A percentile compares a stretch with the other conserved stretches of the same genome.
Evolutionary conservation across 2,329 filamentous ascomycete genomes (phyloP).

Genomic region (Neopestalotiopsis clavispora): DNA sequence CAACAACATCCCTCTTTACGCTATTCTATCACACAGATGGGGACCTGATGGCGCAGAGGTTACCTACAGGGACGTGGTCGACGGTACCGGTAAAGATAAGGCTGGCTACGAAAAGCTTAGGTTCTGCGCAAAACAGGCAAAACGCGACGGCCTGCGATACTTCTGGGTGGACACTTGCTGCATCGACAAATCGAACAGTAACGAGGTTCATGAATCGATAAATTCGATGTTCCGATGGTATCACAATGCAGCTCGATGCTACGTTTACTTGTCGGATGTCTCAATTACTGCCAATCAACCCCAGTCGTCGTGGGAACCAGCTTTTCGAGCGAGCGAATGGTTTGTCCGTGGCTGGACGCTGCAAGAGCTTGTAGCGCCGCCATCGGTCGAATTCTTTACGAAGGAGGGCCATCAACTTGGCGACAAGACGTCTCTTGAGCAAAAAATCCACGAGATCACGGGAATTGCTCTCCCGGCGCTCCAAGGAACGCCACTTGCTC

Average conservation of each 20-base stretch:
- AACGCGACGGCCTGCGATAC: slow-evolving; percentile 13
- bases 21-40: slow-evolving; percentile 26
- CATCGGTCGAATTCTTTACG: slow-evolving; percentile 33
- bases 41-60: slow-evolving; percentile 16
- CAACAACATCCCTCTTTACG: slow-evolving; percentile 15
- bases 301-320: slow-evolving; percentile 7
- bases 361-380: slow-evolving; percentile 24
- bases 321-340: slow-evolving; percentile 13
- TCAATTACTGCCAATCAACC: background rate
- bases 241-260: slow-evolving; percentile 19
- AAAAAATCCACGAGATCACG: slow-evolving; percentile 29
- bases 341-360: slow-evolving; percentile 2
- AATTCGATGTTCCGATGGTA: slow-evolving; percentile 18
- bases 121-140: slow-evolving; percentile 21
- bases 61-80: slow-evolving; percentile 19
- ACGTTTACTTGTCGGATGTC: slow-evolving; percentile 18
- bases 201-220: slow-evolving; percentile 8
- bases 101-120: slow-evolving; percentile 19
- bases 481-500: slow-evolving; percentile 20
- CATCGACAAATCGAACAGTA: slow-evolving; percentile 12
- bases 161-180: background rate
- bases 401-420: slow-evolving; percentile 28
- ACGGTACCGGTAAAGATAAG: slow-evolving; percentile 17
- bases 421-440: slow-evolving; percentile 28
- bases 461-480: slow-evolving; percentile 27